Evolutionary conservation across 768 basidiomycete species (phyloP).

Genomic region (Panaeolus cyanescens): DNA sequence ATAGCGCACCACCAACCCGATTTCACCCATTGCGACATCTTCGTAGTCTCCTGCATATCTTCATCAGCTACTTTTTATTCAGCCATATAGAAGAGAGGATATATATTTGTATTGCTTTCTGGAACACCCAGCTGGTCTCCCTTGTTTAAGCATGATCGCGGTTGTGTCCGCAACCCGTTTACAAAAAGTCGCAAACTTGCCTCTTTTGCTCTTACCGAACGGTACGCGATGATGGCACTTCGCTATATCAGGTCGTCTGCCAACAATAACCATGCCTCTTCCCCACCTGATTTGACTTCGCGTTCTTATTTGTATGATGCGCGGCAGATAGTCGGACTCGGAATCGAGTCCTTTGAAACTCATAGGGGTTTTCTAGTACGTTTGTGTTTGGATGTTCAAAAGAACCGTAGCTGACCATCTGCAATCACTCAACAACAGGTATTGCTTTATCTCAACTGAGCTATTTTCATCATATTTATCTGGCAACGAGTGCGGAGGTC

Average conservation of each 20-base stretch:
- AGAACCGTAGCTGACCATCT: neutral
- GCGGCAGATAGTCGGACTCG: neutral
- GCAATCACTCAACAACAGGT: neutral
- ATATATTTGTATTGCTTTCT: neutral
- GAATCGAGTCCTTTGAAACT: neutral
- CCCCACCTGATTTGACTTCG: neutral
- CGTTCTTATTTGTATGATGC: neutral
- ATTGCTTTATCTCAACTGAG: neutral
- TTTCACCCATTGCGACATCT: neutral
- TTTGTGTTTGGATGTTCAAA: neutral
- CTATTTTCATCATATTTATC: neutral
- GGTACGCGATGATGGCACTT: neutral
- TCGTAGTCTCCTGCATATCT: neutral
- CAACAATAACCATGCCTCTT: neutral
- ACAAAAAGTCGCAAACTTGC: neutral
- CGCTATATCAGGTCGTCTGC: neutral
- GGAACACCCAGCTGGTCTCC: neutral
- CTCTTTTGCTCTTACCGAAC: neutral
- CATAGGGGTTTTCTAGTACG: neutral
- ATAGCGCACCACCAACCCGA: neutral
- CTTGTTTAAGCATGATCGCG: neutral
- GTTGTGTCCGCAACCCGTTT: neutral
- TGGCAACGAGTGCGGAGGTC: neutral
- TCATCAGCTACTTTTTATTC: neutral
- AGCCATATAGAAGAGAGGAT: neutral